A percentile compares a stretch with the other conserved stretches of the same genome.
These are phyloP conservation scores for Psidium guajava DNA, from an alignment of 345 rosid species.

Conservation along the genomic window DNA sequence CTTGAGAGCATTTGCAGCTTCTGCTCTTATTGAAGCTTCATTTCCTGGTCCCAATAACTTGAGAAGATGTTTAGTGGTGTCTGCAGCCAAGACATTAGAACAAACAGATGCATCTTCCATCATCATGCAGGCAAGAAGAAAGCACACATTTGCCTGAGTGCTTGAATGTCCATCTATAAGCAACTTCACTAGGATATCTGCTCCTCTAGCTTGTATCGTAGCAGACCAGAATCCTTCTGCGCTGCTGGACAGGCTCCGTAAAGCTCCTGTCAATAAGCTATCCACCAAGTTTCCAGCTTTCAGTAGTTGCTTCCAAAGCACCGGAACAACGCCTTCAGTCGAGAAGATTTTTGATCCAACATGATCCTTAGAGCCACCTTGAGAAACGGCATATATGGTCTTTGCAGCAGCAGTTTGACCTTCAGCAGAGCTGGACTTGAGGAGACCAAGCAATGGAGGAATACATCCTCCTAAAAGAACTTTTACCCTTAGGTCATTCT, in stretches of 20 bases:
- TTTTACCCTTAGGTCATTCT: conserved; percentile 94
- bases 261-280: conserved; percentile 86
- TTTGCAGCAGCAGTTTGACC: conserved; percentile 98
- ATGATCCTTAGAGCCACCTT: conserved; percentile 91
- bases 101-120: conserved; percentile 92
- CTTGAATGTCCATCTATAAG: conserved; percentile 71
- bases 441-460: conserved; percentile 98
- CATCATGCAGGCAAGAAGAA: conserved; percentile 96
- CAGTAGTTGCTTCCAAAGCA: conserved; percentile 72
- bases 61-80: conserved; percentile 78
- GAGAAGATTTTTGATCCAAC: conserved; percentile 99
- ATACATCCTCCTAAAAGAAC: conserved; percentile 99
- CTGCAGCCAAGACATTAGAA: conserved; percentile 79
- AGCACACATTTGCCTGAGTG: conserved; percentile 88
- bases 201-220: conserved; percentile 91
- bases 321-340: conserved; percentile 99
- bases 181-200: conserved; percentile 93
- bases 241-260: conserved; percentile 82
- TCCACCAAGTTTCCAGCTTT: conserved; percentile 81
- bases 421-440: conserved; percentile 88
- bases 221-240: conserved; percentile 94
- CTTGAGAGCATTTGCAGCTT: conserved; percentile 96
- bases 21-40: conserved; percentile 95
- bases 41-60: conserved; percentile 89
- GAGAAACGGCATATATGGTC: conserved; percentile 94